Evolutionary conservation across 352 stramenopile genomes (phyloP), one percentile per base, ranked within the genome.

Genomic region (Pythium sukuiense): DNA sequence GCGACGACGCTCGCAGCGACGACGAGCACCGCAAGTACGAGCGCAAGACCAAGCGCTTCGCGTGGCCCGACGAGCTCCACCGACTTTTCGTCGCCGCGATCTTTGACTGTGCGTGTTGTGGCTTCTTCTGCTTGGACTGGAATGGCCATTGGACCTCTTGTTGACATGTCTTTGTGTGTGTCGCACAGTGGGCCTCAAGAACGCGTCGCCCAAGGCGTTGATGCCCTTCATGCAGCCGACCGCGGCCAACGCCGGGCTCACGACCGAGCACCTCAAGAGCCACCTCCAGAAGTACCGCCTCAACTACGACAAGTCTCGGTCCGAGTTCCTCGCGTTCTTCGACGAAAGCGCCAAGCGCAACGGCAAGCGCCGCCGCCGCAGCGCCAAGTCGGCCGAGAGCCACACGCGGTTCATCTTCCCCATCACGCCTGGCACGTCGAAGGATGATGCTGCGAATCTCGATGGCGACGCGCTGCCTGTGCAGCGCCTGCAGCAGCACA

Each of bases 251-350:
- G 81, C 79, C 55, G 83, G 81, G n/a, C 77, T 93, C 46, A 95
- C 87, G 41, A 95, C 87, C 30, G 87, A 93, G 63, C 87, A 93
- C 39, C 74, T 95, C 33, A 95, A 95, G 76, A 92, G 83, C 50
- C 87, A 95, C 69, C 54, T 95, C 69, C 87, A 95, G 62, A 95
- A 95, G 70, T 95, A 92, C 68, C 87, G 87, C 11, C 81, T 95
- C 56, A 92, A 95, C 61, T 93, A 93, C 61, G 85, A 95, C 50
- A 81, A 82, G 30, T 93, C 85, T 27, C 80, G 87, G 7, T 71
- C 77, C 59, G 83, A 95, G 68, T 95, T 95, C 68, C 79, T 95
- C 37, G 80, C 89, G 61, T 90, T 85, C 65, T 93, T 91, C 63
- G 85, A 95, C 62, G 79, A 87, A 46, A 92, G 78, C 45, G 78